Conservation (phyloP, 116 monocot species). For the Trichopus zeylanicus region DNA sequence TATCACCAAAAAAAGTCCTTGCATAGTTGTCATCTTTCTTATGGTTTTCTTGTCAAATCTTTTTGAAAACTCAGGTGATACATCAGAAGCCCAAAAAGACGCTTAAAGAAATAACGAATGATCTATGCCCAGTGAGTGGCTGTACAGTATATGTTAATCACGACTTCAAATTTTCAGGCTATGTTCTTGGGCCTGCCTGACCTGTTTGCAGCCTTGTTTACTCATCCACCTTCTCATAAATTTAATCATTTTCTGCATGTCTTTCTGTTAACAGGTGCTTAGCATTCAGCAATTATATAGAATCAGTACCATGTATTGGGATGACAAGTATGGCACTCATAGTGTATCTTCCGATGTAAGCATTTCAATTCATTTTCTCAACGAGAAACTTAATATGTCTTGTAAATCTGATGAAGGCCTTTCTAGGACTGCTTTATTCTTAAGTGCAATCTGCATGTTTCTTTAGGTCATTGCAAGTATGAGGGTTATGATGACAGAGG, state of each 20-base stretch:
- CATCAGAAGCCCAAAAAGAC: conserved; percentile 92
- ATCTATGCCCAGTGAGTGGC: conserved; percentile 77
- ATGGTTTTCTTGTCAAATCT: neutral
- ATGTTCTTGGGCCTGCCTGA: too few species aligned
- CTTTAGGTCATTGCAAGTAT: conserved; percentile 72
- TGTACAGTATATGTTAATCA: too few species aligned
- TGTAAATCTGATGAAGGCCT: neutral
- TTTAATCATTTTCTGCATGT: neutral
- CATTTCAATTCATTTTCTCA: neutral
- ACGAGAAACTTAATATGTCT: neutral
- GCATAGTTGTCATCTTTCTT: neutral
- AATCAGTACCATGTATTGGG: conserved; percentile 98
- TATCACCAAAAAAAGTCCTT: neutral
- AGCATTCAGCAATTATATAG: conserved; percentile 94
- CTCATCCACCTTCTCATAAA: too few species aligned
- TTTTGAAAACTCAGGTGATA: conserved; percentile 48
- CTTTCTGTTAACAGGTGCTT: conserved; percentile 62
- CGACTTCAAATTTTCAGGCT: too few species aligned
- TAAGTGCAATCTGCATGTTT: neutral
- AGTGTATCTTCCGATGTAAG: conserved; percentile 87
- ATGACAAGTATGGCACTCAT: conserved; percentile 95
- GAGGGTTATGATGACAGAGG: conserved; percentile 81
- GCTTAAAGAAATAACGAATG: conserved; percentile 79
- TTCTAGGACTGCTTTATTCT: neutral
- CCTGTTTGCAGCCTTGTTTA: too few species aligned